Percentiles rank a stretch among this genome's conserved stretches.
Evolutionary conservation across 164 flowering plant species (phyloP).

Genomic region (Berberis vulgaris): DNA sequence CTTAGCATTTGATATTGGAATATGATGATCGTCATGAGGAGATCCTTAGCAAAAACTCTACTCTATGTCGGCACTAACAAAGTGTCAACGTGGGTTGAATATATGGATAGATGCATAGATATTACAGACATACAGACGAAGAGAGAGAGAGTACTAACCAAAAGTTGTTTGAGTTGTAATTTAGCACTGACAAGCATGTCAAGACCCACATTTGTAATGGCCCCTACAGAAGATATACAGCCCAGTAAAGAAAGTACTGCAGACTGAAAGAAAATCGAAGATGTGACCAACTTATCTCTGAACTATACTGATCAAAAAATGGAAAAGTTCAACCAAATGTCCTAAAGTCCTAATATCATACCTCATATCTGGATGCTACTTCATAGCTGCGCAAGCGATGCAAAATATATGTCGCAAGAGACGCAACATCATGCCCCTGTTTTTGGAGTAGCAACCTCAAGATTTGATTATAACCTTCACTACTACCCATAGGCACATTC

Average conservation of each 20-base stretch:
- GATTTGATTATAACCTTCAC: constrained; percentile 75
- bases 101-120: not conserved
- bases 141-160: constrained; percentile 47
- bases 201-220: constrained; percentile 21
- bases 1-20: too few relatives aligned
- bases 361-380: constrained; percentile 89
- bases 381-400: constrained; percentile 86
- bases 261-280: constrained; percentile 39
- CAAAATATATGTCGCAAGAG: constrained; percentile 71
- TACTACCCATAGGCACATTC: constrained; percentile 52
- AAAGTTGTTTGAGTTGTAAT: constrained; percentile 59
- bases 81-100: too few relatives aligned
- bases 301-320: too few relatives aligned
- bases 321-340: too few relatives aligned
- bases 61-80: too few relatives aligned
- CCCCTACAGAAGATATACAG: constrained; percentile 33
- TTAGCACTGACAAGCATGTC: constrained; percentile 44
- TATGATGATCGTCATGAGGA: too few relatives aligned
- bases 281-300: not conserved
- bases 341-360: constrained; percentile 16
- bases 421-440: constrained; percentile 85
- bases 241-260: constrained; percentile 57
- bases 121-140: not conserved
- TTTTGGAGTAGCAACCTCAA: constrained; percentile 65
- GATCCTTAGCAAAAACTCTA: too few relatives aligned